Conservation (phyloP, 345 rosid genomes). For the Iberis pinnata region DNA sequence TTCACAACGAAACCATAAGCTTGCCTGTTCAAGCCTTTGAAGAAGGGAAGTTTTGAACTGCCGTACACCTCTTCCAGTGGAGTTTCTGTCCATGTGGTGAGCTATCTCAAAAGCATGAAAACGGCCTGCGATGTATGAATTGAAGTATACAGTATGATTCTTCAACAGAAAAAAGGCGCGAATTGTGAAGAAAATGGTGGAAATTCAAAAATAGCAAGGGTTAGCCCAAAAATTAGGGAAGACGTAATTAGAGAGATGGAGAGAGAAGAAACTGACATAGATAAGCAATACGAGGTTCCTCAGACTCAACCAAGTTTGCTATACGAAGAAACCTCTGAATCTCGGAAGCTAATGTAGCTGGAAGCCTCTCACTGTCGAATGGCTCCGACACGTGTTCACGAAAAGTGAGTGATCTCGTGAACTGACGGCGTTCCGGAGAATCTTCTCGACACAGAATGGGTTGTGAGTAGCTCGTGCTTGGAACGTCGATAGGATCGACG, state of each 20-base stretch:
- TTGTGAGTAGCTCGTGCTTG: constrained; percentile 29
- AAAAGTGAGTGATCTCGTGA: constrained; percentile 37
- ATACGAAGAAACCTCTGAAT: constrained; percentile 84
- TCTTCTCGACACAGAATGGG: constrained; percentile 7
- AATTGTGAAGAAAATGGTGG: no score
- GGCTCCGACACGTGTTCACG: constrained; percentile 48
- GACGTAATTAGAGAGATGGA: background rate
- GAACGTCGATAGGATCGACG: constrained; percentile 43
- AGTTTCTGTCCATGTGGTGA: constrained; percentile 63
- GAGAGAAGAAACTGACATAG: constrained; percentile 39
- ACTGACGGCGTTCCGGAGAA: constrained; percentile 15
- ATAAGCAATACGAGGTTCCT: constrained; percentile 80
- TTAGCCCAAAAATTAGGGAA: no score
- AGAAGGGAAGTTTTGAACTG: constrained; percentile 92
- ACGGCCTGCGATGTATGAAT: constrained; percentile 49
- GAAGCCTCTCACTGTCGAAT: constrained; percentile 88
- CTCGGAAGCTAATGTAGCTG: constrained; percentile 59
- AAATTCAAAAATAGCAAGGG: no score
- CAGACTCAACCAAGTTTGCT: constrained; percentile 60
- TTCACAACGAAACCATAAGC: no score
- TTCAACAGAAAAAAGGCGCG: background rate
- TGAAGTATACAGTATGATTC: background rate
- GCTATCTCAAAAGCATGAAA: constrained; percentile 79
- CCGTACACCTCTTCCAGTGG: constrained; percentile 74
- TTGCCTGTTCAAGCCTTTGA: constrained; percentile 71